Evolutionary conservation across 768 basidiomycete species (phyloP), one percentile per base, ranked within the genome.

Genomic region (Boletus reticuloceps): DNA sequence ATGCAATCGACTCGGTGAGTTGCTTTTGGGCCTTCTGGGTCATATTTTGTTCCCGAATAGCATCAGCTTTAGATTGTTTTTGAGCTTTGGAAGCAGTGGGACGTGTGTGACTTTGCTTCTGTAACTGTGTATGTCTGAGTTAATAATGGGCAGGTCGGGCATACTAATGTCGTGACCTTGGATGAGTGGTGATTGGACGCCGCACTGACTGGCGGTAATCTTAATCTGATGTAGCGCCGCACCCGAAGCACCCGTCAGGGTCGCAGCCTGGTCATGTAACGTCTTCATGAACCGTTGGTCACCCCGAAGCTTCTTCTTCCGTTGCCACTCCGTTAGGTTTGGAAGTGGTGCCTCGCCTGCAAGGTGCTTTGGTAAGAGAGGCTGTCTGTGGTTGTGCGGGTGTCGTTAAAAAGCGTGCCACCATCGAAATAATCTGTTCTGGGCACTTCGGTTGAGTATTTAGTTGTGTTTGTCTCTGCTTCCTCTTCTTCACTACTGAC

Each of bases 191-290:
- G 62, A 39, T 38, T 51, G n/a, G 62, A 41, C 5, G 34, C 32
- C 16, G 62, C 62, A 12, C 75, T 67, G 10, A 75, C 77, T 2
- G 76, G 59, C 1, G 75, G 71, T 54, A 89, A n/a, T 87, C n/a
- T 77, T 72, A 32, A 83, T 77, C 49, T 77, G 78, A 61, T 81
- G 73, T 27, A 89, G 68, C 8, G 68, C 67, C 2, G 72, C 74
- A 2, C 87, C 88, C 0, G 75, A 75, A 6, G 85, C 85, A 0
- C 87, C 87, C 0, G 83, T 85, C 53, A 89, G 64, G 1, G 84
- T 85, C 38, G 78, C 79, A 11, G 87, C 86, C 42, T 83, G 81
- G 49, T 75, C 70, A 49, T 84, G 83, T 52, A 89, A 62, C 13
- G 63, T 71, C 32, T 75, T 69, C 81, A 86, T 86, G 64, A 80